Base-by-base conservation (phyloP, 2,329 filamentous ascomycete species). In the Magnaporthiopsis rhizophila region DNA sequence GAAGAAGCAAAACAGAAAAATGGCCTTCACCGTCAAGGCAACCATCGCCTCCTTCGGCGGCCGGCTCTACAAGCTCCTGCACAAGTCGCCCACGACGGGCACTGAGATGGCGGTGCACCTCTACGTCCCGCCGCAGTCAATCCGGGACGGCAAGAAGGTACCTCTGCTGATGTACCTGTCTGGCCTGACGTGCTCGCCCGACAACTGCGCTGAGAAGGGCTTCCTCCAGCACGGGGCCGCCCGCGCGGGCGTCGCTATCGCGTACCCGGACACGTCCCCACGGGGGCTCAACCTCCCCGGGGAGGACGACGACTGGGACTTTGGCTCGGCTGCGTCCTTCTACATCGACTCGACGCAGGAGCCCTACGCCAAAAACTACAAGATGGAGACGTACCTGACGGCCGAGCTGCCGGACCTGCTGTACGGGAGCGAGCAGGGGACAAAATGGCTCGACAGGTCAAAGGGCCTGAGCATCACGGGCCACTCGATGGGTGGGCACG, bases 401-500 rank as follows among this genome's bases (percentile, higher is more conserved):
- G 77, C 84, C 64, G 95, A 99, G 78, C 86, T 99, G n/a, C 94
- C 93, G 0, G 79, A 82, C 21, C 81, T 87, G 1, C 83, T 98
- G 30, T 96, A 93, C 76, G 82, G 85, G 32, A 96, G 92, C 36
- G 82, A 75, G 69, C 67, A 86, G 72, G 45, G 45, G 7, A 1
- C 0, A 21, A 21, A 11, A 21, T 53, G 13, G 12, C 80, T 99
- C 36, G 94, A 98, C 75, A 72, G 76, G 0, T 77, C 72, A 34
- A 83, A 89, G 57, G 62, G 62, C 18, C 87, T 97, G 64, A 89
- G 88, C 76, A 95, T 99, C 72, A 91, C 91, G 57, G 95, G 95
- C 7, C 95, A 99, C 80, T 93, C 89, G 71, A 99, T 99, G 95
- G 95, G 95, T 69, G 95, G 95, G 0, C 95, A 99, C 77, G 95